Evolutionary conservation across 768 basidiomycete species (phyloP).

Genomic region (Nidularia sp.): DNA sequence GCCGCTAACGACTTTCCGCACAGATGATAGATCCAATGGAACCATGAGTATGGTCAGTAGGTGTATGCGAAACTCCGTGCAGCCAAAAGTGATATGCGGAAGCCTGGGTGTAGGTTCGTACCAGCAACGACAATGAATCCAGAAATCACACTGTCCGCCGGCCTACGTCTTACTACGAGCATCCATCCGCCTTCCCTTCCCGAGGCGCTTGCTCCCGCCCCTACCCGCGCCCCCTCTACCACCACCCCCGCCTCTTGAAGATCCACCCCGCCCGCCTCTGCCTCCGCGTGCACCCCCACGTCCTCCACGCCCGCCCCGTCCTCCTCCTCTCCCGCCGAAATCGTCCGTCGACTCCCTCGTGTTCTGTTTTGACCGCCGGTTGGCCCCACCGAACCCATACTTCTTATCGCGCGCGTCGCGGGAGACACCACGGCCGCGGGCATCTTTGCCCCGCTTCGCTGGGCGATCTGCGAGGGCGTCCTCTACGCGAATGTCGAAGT

Average conservation of each 20-base stretch:
- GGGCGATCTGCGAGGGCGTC: slow-evolving; percentile 80
- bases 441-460: slow-evolving; percentile 43
- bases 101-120: no score
- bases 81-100: no score
- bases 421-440: slow-evolving; percentile 41
- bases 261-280: slow-evolving; percentile 10
- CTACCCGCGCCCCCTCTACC: slow-evolving; percentile 16
- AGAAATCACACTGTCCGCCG: no score
- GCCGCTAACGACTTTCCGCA: no score
- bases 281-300: slow-evolving; percentile 22
- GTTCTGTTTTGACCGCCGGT: slow-evolving; percentile 74
- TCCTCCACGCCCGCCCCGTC: slow-evolving; percentile 23
- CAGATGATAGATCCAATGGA: no score
- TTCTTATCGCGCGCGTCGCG: slow-evolving; percentile 71
- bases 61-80: no score
- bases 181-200: slow-evolving; percentile 53
- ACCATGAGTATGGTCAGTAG: no score
- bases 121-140: no score
- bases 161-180: slow-evolving; percentile 23
- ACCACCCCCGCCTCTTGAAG: background rate
- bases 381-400: slow-evolving; percentile 75
- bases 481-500: slow-evolving; percentile 88
- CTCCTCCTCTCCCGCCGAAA: slow-evolving; percentile 39
- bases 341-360: slow-evolving; percentile 77
- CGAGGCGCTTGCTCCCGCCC: slow-evolving; percentile 45